A percentile compares a stretch with the other conserved stretches of the same genome.
Conservation (phyloP, 2,329 filamentous ascomycete genomes). For the Xylaria multiplex region DNA sequence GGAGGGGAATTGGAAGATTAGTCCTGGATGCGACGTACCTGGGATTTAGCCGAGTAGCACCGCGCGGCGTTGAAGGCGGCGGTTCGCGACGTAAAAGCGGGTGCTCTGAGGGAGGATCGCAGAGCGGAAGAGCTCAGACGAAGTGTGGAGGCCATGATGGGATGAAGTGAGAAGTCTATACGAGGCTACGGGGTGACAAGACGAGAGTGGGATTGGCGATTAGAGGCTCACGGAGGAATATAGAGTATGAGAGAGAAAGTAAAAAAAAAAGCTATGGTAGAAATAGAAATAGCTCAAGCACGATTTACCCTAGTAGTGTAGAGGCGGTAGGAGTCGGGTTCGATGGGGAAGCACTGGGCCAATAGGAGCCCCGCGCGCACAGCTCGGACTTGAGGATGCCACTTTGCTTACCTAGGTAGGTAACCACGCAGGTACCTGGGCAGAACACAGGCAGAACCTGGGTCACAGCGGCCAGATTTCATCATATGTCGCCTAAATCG, state of each 20-base stretch:
- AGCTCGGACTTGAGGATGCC: constrained; percentile 34
- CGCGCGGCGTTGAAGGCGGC: constrained; percentile 84
- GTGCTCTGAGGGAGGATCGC: constrained; percentile 76
- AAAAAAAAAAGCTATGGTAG: constrained; percentile 37
- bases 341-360: constrained; percentile 33
- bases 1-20: constrained; percentile 33
- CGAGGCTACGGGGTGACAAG: constrained; percentile 25
- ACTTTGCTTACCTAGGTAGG: constrained; percentile 9
- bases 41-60: constrained; percentile 89
- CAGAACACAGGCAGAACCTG: background rate
- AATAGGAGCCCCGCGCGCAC: constrained; percentile 28
- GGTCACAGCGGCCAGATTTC: constrained; percentile 7
- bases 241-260: constrained; percentile 18
- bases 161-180: constrained; percentile 28
- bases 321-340: constrained; percentile 33
- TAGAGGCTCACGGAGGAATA: constrained; percentile 30
- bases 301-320: constrained; percentile 25
- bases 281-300: constrained; percentile 42
- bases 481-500: constrained; percentile 26
- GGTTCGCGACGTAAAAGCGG: constrained; percentile 73
- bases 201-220: constrained; percentile 25
- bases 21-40: constrained; percentile 65
- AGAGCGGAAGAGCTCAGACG: constrained; percentile 84
- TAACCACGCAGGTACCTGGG: background rate
- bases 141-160: constrained; percentile 82